Evolutionary conservation across 441 rosid genomes (phyloP).

Genomic region (Populus trichocarpa): DNA sequence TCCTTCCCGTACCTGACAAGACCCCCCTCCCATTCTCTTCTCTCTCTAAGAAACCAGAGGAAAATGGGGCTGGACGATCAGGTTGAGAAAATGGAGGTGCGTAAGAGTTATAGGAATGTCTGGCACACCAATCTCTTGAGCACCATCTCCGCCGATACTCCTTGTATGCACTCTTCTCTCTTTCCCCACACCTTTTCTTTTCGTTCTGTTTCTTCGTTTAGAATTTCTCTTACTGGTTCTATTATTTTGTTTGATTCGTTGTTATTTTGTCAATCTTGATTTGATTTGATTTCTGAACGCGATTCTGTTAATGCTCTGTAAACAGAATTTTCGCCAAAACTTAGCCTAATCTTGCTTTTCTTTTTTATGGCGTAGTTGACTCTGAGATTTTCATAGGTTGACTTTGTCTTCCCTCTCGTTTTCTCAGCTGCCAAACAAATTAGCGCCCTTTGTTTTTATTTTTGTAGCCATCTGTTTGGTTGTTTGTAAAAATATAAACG

Average conservation of each 20-base stretch:
- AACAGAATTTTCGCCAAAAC: background rate
- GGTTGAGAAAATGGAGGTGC: slow-evolving; percentile 32
- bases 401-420: background rate
- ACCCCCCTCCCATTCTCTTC: background rate
- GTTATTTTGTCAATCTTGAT: background rate
- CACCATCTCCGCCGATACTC: slow-evolving; percentile 30
- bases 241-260: background rate
- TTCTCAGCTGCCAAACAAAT: background rate
- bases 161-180: slow-evolving; percentile 29
- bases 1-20: background rate
- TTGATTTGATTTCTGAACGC: too few relatives aligned
- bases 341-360: too few relatives aligned
- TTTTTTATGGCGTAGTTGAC: background rate
- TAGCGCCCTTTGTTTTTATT: background rate
- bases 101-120: slow-evolving; percentile 38
- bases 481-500: background rate
- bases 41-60: background rate
- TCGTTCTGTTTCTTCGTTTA: background rate
- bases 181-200: background rate
- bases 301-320: too few relatives aligned
- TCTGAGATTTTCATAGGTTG: background rate
- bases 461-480: background rate
- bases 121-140: slow-evolving; percentile 46
- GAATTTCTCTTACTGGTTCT: background rate
- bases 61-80: slow-evolving; percentile 22